Conservation (phyloP, 1,284 basidiomycete species). For the Athelia sp. region DNA sequence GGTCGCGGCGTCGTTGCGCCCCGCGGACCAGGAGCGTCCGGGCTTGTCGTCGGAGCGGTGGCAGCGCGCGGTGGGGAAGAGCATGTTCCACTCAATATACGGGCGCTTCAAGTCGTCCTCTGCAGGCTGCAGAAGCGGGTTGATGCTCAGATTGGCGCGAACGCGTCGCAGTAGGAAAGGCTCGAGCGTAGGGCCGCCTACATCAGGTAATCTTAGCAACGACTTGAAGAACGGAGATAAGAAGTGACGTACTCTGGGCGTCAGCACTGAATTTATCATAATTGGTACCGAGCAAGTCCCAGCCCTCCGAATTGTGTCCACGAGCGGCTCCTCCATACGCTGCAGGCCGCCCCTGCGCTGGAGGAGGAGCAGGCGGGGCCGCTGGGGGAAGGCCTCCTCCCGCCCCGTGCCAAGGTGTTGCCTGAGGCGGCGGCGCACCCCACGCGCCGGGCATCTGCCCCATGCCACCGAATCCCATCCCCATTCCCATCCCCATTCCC, state of each 20-base stretch:
- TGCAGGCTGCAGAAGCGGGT: slow-evolving; percentile 54
- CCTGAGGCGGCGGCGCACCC: neutral
- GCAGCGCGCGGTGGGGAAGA: slow-evolving; percentile 55
- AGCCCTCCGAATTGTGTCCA: neutral
- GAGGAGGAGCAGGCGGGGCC: neutral
- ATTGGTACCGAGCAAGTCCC: neutral
- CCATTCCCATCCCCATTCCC: neutral
- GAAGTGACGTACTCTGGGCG: neutral
- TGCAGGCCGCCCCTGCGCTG: neutral
- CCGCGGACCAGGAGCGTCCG: slow-evolving; percentile 59
- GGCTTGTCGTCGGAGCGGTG: slow-evolving; percentile 54
- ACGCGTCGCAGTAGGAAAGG: slow-evolving; percentile 51
- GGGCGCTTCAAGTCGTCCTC: slow-evolving; percentile 39
- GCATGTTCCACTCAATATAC: slow-evolving; percentile 71
- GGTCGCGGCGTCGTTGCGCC: slow-evolving; percentile 68
- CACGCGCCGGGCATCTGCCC: neutral
- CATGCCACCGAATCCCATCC: neutral
- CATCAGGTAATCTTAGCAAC: neutral
- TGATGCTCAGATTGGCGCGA: slow-evolving; percentile 41
- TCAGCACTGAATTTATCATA: neutral
- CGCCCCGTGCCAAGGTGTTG: neutral
- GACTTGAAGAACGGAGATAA: neutral
- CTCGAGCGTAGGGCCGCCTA: slow-evolving; percentile 71
- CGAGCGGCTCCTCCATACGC: neutral
- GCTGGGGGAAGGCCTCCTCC: neutral